phyloP scores from a whole-genome alignment of 768 basidiomycete species.

The Serendipita sp. region DNA sequence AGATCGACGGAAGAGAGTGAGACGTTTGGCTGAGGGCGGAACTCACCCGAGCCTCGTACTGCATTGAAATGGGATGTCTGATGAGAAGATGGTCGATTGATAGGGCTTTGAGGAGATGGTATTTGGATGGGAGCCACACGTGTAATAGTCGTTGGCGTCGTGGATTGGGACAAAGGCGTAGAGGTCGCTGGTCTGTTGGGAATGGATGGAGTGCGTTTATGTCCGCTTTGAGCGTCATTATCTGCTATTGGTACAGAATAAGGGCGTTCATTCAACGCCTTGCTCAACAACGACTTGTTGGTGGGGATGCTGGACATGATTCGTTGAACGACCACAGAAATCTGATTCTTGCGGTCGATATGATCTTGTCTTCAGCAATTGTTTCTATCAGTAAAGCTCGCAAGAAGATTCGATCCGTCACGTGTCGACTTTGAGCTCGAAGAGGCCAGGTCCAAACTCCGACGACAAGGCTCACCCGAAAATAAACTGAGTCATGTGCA shows the following conservation, averaged over 20 bases:
- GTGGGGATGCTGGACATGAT: neutral
- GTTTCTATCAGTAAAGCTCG: no score
- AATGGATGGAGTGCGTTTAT: neutral
- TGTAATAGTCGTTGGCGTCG: neutral
- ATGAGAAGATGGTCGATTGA: neutral
- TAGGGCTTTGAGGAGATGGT: neutral
- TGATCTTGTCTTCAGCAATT: no score
- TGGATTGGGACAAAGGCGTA: neutral
- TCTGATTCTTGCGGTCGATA: no score
- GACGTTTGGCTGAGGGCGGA: neutral
- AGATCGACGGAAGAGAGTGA: neutral
- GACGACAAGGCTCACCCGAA: no score
- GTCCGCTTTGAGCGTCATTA: neutral
- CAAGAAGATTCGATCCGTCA: no score
- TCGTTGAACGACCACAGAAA: no score
- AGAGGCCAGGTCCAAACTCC: no score
- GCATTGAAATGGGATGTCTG: neutral
- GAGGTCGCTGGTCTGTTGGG: neutral
- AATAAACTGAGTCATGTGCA: no score
- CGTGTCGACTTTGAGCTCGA: no score
- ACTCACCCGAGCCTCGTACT: neutral
- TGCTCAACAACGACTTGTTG: neutral
- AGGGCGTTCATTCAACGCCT: neutral
- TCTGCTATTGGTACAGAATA: neutral
- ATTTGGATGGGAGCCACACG: neutral